Conservation (phyloP, 441 rosid genomes). For the Biscutella laevigata region DNA sequence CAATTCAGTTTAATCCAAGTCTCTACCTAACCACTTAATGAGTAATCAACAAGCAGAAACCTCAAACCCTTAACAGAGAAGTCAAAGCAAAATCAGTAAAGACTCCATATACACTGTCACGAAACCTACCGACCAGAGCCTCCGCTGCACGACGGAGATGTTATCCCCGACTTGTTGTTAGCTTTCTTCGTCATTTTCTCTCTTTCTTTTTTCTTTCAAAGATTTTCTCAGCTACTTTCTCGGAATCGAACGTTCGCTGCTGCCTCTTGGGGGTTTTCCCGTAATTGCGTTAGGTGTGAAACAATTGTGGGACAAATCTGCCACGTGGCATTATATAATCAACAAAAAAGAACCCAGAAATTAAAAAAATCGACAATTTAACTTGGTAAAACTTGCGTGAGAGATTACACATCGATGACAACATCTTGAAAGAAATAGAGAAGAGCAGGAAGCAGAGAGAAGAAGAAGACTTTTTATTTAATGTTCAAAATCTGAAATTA, state of each 20-base stretch:
- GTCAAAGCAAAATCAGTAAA: not conserved
- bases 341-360: not conserved
- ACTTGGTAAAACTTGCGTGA: not conserved
- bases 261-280: not conserved
- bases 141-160: constrained; percentile 16
- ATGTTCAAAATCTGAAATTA: too few relatives aligned
- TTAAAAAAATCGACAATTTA: not conserved
- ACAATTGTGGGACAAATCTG: not conserved
- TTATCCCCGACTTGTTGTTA: constrained; percentile 27
- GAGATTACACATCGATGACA: constrained; percentile 32
- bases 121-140: constrained; percentile 20
- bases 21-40: not conserved
- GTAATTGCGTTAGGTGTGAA: not conserved
- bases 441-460: too few relatives aligned
- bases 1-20: not conserved
- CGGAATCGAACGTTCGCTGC: not conserved
- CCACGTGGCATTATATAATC: constrained; percentile 17
- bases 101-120: too few relatives aligned
- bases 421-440: too few relatives aligned
- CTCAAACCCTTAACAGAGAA: constrained; percentile 12
- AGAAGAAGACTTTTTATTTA: too few relatives aligned
- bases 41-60: constrained; percentile 3
- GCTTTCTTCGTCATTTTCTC: constrained; percentile 44
- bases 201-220: not conserved
- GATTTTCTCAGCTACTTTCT: constrained; percentile 7